These are phyloP conservation scores for Hypoxylon sp. DNA, from an alignment of 2,329 filamentous ascomycete species.

Conservation along the genomic window DNA sequence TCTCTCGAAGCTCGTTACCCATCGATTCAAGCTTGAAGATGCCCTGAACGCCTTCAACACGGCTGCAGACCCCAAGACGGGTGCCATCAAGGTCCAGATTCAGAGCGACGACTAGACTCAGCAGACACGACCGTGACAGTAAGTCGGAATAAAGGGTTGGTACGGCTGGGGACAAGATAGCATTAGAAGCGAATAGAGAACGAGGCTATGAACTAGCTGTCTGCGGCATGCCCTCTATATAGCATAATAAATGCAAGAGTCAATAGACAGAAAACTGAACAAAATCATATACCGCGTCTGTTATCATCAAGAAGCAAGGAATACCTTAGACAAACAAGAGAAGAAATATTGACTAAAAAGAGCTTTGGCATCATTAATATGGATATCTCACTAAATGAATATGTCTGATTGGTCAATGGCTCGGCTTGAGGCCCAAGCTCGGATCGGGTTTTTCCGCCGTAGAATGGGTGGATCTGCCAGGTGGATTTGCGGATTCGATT, in stretches of 20 bases:
- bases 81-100: constrained; percentile 98
- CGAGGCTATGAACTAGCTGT: neutral
- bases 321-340: neutral
- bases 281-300: neutral
- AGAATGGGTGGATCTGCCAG: neutral
- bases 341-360: neutral
- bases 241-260: constrained; percentile 2
- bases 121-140: neutral
- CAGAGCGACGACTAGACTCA: constrained; percentile 67
- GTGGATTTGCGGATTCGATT: constrained; percentile 18
- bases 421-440: constrained; percentile 31
- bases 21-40: constrained; percentile 85
- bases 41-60: constrained; percentile 90
- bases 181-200: neutral
- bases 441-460: constrained; percentile 47
- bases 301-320: neutral
- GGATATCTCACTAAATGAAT: neutral
- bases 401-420: constrained; percentile 35
- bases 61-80: constrained; percentile 85
- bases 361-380: constrained; percentile 5
- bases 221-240: neutral
- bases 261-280: neutral
- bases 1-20: constrained; percentile 83
- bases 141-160: neutral
- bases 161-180: neutral